These are phyloP conservation scores for Rhynchosporium secalis DNA, from an alignment of 2,329 filamentous ascomycete species.

Conservation along the genomic window DNA sequence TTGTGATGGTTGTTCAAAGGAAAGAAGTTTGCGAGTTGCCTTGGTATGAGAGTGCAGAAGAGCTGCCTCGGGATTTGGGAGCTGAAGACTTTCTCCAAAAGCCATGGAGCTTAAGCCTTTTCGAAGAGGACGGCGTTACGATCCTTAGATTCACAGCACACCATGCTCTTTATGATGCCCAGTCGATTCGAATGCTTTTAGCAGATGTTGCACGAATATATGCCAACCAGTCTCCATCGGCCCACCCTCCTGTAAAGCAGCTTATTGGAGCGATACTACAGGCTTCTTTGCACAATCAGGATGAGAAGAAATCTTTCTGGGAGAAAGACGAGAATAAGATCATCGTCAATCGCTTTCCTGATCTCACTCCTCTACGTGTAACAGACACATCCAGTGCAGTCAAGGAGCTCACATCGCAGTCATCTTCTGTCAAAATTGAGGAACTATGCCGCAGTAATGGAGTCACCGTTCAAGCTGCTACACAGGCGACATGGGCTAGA, in stretches of 20 bases:
- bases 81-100: slow-evolving; percentile 1
- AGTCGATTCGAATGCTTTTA: slow-evolving; percentile 67
- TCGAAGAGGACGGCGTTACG: slow-evolving; percentile 9
- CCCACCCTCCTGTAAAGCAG: slow-evolving; percentile 42
- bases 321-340: slow-evolving; percentile 50
- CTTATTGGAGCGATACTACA: slow-evolving; percentile 48
- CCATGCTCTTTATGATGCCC: slow-evolving; percentile 84
- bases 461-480: slow-evolving; percentile 73
- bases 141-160: slow-evolving; percentile 47
- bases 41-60: slow-evolving; percentile 40
- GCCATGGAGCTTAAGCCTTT: slow-evolving; percentile 37
- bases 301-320: slow-evolving; percentile 61
- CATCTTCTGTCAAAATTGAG: slow-evolving; percentile 52
- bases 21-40: slow-evolving; percentile 41
- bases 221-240: slow-evolving; percentile 31
- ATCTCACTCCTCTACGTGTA: slow-evolving; percentile 63
- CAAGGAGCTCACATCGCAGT: slow-evolving; percentile 42
- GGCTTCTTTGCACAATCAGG: slow-evolving; percentile 36
- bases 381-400: slow-evolving; percentile 41
- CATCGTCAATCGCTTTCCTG: slow-evolving; percentile 71
- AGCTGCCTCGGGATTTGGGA: neutral
- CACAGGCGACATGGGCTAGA: slow-evolving; percentile 77
- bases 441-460: slow-evolving; percentile 54
- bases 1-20: slow-evolving; percentile 71
- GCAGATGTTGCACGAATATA: slow-evolving; percentile 53